Percentiles rank a stretch among this genome's conserved stretches.
Conservation (phyloP, 371 early-diverging fungal genomes). For the Blakeslea trispora region DNA sequence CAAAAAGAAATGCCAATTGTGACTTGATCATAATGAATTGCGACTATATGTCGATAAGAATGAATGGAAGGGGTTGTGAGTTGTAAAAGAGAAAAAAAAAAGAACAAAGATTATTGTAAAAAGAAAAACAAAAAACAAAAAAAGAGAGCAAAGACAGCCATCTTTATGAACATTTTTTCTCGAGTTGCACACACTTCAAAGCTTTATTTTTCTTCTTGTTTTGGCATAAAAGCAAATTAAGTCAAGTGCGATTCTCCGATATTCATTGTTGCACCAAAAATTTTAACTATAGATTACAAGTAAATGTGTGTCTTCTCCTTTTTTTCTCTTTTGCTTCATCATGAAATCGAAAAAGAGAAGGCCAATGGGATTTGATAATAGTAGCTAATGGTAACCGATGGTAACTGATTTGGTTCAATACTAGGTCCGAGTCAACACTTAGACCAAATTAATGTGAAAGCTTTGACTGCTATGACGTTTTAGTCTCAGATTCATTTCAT, state of each 20-base stretch:
- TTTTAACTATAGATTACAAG: background rate
- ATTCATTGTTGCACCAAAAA: background rate
- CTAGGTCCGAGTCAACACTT: background rate
- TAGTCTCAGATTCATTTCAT: background rate
- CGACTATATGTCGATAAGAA: background rate
- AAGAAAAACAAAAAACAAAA: background rate
- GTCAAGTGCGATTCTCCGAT: background rate
- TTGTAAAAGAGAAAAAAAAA: background rate
- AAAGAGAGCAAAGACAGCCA: background rate
- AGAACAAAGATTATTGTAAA: background rate
- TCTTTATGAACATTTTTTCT: background rate
- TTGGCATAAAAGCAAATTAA: background rate
- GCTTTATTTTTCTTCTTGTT: background rate
- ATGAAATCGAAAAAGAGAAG: too few relatives aligned
- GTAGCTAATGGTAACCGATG: too few relatives aligned
- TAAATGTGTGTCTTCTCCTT: too few relatives aligned
- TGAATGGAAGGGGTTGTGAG: background rate
- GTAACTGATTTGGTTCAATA: background rate
- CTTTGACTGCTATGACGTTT: background rate
- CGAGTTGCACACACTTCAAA: background rate
- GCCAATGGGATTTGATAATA: too few relatives aligned
- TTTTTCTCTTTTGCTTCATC: too few relatives aligned
- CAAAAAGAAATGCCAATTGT: constrained; percentile 2
- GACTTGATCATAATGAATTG: constrained; percentile 11
- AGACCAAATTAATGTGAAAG: background rate